Evolutionary conservation across 2,329 filamentous ascomycete species (phyloP).

Genomic region (Fusarium sp.): DNA sequence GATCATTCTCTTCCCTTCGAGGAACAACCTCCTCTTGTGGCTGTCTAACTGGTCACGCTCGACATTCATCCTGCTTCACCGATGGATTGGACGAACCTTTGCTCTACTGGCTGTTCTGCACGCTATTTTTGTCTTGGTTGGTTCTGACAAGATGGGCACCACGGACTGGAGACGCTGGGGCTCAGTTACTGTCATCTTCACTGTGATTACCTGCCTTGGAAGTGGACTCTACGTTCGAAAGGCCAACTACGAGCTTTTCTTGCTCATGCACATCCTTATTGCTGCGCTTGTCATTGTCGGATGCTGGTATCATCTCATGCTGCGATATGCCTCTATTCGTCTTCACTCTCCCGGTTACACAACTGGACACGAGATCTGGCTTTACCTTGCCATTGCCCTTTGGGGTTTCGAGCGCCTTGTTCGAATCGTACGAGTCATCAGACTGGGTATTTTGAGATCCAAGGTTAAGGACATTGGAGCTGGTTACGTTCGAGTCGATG

Average conservation of each 20-base stretch:
- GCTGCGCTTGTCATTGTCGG: constrained; percentile 54
- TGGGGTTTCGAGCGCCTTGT: constrained; percentile 46
- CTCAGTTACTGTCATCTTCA: background rate
- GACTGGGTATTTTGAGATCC: constrained; percentile 35
- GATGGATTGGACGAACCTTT: constrained; percentile 6
- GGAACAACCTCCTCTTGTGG: constrained; percentile 4
- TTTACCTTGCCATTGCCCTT: constrained; percentile 43
- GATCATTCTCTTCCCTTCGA: background rate
- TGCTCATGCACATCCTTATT: constrained; percentile 55
- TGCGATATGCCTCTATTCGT: constrained; percentile 41
- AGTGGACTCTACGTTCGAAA: constrained; percentile 44
- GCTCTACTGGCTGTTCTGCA: constrained; percentile 1
- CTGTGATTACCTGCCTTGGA: background rate
- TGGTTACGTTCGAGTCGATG: background rate
- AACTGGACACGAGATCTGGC: constrained; percentile 55
- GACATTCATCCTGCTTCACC: constrained; percentile 2
- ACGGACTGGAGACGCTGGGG: constrained; percentile 6
- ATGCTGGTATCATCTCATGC: constrained; percentile 55
- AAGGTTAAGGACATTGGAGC: constrained; percentile 13
- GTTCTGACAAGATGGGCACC: background rate
- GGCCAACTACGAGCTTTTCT: constrained; percentile 56
- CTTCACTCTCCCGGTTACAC: constrained; percentile 31
- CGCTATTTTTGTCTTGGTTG: background rate
- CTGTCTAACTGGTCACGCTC: constrained; percentile 8
- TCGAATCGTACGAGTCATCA: constrained; percentile 35